Conservation (phyloP, 2,329 filamentous ascomycete species). For the Nemania bipapillata region DNA sequence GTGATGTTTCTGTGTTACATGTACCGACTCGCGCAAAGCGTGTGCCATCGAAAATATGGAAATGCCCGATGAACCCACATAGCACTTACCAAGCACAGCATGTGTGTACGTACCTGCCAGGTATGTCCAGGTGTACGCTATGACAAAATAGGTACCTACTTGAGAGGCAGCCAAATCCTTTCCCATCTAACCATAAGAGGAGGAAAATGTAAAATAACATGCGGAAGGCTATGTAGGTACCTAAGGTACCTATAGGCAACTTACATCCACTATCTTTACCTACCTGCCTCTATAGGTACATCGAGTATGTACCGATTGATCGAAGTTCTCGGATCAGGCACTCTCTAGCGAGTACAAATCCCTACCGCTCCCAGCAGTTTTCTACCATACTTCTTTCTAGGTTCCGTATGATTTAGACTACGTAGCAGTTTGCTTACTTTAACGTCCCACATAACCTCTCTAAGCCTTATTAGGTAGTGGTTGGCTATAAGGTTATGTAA, state of each 20-base stretch:
- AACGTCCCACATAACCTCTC: background rate
- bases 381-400: background rate
- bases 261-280: no score
- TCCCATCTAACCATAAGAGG: slow-evolving; percentile 19
- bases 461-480: background rate
- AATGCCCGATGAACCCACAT: slow-evolving; percentile 18
- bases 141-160: slow-evolving; percentile 4
- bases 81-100: background rate
- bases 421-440: background rate
- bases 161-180: slow-evolving; percentile 1
- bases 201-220: background rate
- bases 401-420: no score
- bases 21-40: background rate
- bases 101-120: background rate
- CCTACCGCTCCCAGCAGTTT: background rate
- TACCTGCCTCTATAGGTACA: background rate
- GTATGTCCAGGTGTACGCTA: background rate
- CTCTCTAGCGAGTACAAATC: slow-evolving; percentile 22
- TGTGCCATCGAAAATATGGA: background rate
- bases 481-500: background rate
- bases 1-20: background rate
- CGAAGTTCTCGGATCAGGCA: slow-evolving; percentile 15
- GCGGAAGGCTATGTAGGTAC: no score
- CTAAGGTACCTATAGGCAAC: no score
- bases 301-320: slow-evolving; percentile 2